Evolutionary conservation across 108 stramenopile species (phyloP).

Genomic region (Cyclotella cryptica): DNA sequence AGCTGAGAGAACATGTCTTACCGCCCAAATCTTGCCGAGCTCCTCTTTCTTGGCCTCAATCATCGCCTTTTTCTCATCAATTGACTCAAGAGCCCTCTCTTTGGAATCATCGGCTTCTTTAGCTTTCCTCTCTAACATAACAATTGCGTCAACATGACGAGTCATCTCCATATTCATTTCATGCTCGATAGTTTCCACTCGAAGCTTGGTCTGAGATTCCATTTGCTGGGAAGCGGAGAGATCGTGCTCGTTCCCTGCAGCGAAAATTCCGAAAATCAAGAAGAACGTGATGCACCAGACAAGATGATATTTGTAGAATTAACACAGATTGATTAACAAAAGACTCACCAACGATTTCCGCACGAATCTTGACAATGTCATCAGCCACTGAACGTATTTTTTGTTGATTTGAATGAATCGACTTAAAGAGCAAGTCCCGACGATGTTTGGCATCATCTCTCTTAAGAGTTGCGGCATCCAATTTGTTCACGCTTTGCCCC

Average conservation of each 20-base stretch:
- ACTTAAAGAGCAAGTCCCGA: slow-evolving; percentile 49
- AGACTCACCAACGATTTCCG: slow-evolving; percentile 37
- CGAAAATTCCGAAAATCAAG: neutral
- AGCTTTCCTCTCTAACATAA: slow-evolving; percentile 17
- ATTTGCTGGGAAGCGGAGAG: slow-evolving; percentile 57
- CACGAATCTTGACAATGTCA: slow-evolving; percentile 46
- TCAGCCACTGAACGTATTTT: slow-evolving; percentile 48
- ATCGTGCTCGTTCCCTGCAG: slow-evolving; percentile 36
- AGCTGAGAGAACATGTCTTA: neutral
- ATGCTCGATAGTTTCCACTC: slow-evolving; percentile 56
- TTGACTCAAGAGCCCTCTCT: slow-evolving; percentile 32
- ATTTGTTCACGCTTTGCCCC: slow-evolving; percentile 37
- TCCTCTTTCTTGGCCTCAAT: slow-evolving; percentile 53
- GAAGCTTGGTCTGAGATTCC: slow-evolving; percentile 58
- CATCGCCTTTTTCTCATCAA: slow-evolving; percentile 40
- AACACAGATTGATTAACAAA: neutral
- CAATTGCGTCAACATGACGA: slow-evolving; percentile 42
- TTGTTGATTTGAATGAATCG: slow-evolving; percentile 48
- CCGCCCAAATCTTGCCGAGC: slow-evolving; percentile 43
- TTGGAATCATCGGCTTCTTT: slow-evolving; percentile 46
- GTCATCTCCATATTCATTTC: slow-evolving; percentile 58
- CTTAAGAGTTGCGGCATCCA: slow-evolving; percentile 31
- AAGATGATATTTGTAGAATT: neutral
- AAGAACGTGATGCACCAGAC: neutral
- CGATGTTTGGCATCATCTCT: slow-evolving; percentile 49